These are phyloP conservation scores for Arbutus unedo DNA, from an alignment of 148 eudicot genomes.

Conservation along the genomic window DNA sequence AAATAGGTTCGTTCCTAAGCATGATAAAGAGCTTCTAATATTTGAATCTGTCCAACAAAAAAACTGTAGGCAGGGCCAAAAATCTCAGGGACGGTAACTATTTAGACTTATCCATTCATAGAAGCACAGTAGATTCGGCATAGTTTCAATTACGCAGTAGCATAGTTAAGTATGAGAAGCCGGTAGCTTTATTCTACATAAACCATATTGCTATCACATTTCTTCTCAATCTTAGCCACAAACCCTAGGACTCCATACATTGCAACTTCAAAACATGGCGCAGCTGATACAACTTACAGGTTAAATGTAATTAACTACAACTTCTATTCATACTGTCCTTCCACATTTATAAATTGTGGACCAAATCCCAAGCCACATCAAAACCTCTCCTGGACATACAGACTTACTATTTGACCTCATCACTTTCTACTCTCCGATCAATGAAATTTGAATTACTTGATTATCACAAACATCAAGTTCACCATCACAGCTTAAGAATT, in stretches of 20 bases:
- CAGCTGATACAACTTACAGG: neutral
- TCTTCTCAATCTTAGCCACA: neutral
- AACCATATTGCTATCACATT: neutral
- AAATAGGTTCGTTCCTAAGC: neutral
- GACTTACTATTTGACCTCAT: neutral
- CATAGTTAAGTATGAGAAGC: neutral
- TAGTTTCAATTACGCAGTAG: neutral
- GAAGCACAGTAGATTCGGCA: neutral
- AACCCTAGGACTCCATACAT: neutral
- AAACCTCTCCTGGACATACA: neutral
- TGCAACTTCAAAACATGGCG: neutral
- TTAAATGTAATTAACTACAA: neutral
- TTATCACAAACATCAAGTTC: neutral
- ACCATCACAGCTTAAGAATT: neutral
- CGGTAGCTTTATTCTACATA: neutral
- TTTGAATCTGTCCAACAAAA: neutral
- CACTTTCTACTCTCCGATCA: slow-evolving; percentile 1
- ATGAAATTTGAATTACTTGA: neutral
- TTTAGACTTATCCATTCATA: neutral
- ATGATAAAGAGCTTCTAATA: neutral
- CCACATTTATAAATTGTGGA: neutral
- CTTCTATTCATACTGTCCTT: slow-evolving; percentile 3
- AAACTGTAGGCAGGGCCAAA: neutral
- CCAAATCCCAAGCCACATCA: neutral
- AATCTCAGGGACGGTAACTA: neutral